phyloP scores from a whole-genome alignment of 805 yeast genomes.

The Cyberlindnera euphorbiae region DNA sequence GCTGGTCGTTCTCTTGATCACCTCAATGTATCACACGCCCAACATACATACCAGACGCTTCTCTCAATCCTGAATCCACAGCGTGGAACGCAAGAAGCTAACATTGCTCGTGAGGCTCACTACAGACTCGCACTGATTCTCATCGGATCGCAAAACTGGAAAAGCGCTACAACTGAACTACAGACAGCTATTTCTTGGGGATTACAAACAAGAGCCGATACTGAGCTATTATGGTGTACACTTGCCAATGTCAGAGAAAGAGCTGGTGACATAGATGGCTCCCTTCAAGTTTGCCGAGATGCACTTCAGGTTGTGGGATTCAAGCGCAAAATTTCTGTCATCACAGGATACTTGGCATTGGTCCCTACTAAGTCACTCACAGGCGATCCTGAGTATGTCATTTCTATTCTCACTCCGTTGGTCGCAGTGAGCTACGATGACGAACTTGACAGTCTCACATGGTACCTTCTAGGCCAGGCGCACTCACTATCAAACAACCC shows the following conservation, averaged over 20 bases:
- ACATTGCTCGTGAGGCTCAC: conserved; percentile 47
- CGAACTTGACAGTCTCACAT: conserved; percentile 48
- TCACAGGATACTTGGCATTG: conserved; percentile 47
- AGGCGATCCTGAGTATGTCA: conserved; percentile 32
- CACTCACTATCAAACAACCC: conserved; percentile 42
- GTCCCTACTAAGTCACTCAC: conserved; percentile 26
- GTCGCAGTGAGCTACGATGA: conserved; percentile 12
- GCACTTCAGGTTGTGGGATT: conserved; percentile 43
- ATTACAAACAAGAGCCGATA: conserved; percentile 9
- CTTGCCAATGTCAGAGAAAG: conserved; percentile 45
- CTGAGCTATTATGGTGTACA: conserved; percentile 44
- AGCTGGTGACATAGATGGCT: conserved; percentile 41
- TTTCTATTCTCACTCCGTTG: conserved; percentile 28
- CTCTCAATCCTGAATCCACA: conserved; percentile 32
- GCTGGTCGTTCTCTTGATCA: conserved; percentile 45
- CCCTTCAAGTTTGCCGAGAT: conserved; percentile 44
- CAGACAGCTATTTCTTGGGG: conserved; percentile 39
- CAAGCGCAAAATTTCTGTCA: conserved; percentile 41
- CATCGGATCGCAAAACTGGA: conserved; percentile 45
- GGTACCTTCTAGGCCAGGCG: conserved; percentile 51
- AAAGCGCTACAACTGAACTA: conserved; percentile 45
- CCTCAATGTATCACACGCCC: conserved; percentile 40
- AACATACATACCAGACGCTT: conserved; percentile 42
- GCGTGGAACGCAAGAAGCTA: conserved; percentile 33
- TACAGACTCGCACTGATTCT: conserved; percentile 54